Evolutionary conservation across 2,329 filamentous ascomycete species (phyloP), one percentile per base, ranked within the genome.

Genomic region (Diplodia intermedia): DNA sequence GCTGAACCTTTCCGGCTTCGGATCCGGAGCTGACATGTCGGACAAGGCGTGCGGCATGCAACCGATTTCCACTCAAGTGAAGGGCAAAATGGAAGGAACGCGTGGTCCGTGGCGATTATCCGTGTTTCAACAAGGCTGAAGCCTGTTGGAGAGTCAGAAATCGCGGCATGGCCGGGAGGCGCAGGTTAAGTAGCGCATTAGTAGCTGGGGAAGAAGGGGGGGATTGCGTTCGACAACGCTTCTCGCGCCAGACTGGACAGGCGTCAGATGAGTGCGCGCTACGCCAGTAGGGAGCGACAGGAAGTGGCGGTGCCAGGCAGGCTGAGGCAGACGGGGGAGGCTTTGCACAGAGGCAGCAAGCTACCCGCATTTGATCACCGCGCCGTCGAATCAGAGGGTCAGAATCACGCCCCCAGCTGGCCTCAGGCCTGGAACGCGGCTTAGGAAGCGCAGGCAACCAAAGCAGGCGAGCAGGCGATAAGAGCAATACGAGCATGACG

Each of bases 41-140:
- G 43, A 38, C 60, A 63, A n/a, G n/a, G 60, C 36, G 15, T 49
- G 40, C 31, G 43, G 60, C n/a, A 20, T 62, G 20, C 38, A 47
- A n/a, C 18, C 43, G 43, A 47, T 26, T 26, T 26, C 23, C 23
- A 26, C 23, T 26, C 23, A 26, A 26, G 23, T 2, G 23, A 26
- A 26, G 23, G 23, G 23, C 0, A 33, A 23, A 9, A 29, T 33
- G 8, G 57, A 31, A 31, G 26, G 36, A 29, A 15, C 14, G 29
- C 29, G 43, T 29, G 43, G 60, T 33, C 29, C 18, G 47, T 63
- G 60, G 60, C 31, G 47, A 38, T 7, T 50, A 18, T 63, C 43
- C 43, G 18, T 3, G 29, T 18, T 23, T 20, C 9, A 29, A 11
- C 18, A 14, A 40, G 43, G 60, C 43, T 63, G 47, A 18, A 49